phyloP scores from a whole-genome alignment of 192 early-diverging fungal species.

The Backusella psychrophila region DNA sequence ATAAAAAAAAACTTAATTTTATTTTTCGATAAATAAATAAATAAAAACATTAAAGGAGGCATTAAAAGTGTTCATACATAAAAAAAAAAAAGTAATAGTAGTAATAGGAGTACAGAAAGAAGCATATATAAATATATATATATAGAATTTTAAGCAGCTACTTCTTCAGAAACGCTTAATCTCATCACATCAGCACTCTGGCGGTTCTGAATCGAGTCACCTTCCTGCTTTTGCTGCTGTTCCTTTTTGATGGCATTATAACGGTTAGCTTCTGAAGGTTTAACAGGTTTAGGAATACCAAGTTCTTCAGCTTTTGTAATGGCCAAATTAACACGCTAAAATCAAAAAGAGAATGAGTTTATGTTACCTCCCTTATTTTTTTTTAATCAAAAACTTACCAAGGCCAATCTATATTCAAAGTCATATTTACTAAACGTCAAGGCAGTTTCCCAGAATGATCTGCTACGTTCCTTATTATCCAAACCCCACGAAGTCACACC shows the following conservation, averaged over 20 bases:
- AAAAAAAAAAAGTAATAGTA: neutral
- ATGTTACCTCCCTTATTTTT: neutral
- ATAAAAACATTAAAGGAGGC: neutral
- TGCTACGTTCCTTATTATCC: constrained; percentile 29
- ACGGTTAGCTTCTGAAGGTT: constrained; percentile 10
- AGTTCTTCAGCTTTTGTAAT: constrained; percentile 27
- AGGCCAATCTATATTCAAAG: constrained; percentile 46
- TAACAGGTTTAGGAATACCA: constrained; percentile 18
- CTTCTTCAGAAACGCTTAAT: constrained; percentile 6
- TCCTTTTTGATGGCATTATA: constrained; percentile 7
- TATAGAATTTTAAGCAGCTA: neutral
- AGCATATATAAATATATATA: neutral
- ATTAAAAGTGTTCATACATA: neutral
- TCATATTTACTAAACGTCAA: constrained; percentile 39
- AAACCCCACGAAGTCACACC: constrained; percentile 43
- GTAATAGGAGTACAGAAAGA: neutral
- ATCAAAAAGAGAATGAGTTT: neutral
- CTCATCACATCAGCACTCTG: neutral
- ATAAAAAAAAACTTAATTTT: neutral
- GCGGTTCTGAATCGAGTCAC: neutral
- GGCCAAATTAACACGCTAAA: constrained; percentile 28
- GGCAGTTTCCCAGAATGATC: constrained; percentile 43
- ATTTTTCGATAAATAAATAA: neutral
- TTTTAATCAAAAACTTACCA: constrained; percentile 13
- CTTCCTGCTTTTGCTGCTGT: neutral